Evolutionary conservation across 2,329 filamentous ascomycete species (phyloP).

Genomic region (Chrysoporthe austroafricana): DNA sequence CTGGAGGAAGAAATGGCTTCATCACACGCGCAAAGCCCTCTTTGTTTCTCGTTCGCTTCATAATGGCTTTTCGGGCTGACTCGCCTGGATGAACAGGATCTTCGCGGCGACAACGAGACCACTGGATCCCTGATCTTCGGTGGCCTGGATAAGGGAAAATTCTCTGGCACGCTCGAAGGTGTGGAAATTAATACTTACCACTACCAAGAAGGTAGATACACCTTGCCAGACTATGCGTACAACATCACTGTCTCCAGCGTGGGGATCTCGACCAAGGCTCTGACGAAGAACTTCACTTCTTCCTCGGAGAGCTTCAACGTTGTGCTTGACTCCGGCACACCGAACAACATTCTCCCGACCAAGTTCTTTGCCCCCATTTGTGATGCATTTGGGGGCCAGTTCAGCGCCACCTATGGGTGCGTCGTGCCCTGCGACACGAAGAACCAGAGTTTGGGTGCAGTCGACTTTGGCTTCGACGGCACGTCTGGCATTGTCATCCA

Average conservation of each 20-base stretch:
- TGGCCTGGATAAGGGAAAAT: slow-evolving; percentile 2
- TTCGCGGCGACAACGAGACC: not conserved
- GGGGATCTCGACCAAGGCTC: not conserved
- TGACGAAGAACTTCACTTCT: not conserved
- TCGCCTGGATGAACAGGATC: not conserved
- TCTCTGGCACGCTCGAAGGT: not conserved
- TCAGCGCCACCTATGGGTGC: not conserved
- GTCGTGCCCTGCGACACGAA: not conserved
- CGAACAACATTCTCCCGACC: not conserved
- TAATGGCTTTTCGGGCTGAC: not conserved
- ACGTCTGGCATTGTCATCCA: not conserved
- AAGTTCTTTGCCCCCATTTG: not conserved
- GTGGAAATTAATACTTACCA: not conserved
- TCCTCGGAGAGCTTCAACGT: not conserved
- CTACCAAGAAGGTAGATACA: not conserved
- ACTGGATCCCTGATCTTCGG: not conserved
- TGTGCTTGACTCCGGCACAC: not conserved
- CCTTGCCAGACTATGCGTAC: not conserved
- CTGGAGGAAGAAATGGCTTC: too few relatives aligned
- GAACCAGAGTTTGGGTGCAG: not conserved
- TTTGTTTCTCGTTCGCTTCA: not conserved
- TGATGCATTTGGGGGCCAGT: not conserved
- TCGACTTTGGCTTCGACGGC: not conserved
- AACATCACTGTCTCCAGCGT: slow-evolving; percentile 1
- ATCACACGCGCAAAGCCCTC: not conserved